These are phyloP conservation scores for Knufia fluminis DNA, from an alignment of 2,329 filamentous ascomycete species.

Conservation along the genomic window DNA sequence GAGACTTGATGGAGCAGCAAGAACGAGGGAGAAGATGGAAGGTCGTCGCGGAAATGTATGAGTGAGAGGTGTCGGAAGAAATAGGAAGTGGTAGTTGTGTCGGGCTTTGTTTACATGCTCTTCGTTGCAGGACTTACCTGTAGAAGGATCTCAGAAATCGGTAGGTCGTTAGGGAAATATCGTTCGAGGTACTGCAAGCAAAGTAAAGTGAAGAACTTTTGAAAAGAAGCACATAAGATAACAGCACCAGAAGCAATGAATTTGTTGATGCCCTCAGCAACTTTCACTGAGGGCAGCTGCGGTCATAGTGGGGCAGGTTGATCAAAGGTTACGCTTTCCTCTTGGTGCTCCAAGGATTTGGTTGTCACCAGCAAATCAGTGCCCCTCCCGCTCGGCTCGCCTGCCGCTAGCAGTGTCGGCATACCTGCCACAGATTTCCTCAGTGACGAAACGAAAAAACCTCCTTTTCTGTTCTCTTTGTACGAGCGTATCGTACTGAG, in stretches of 20 bases:
- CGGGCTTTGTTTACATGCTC: neutral
- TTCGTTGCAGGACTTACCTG: neutral
- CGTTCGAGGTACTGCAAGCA: neutral
- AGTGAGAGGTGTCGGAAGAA: slow-evolving; percentile 13
- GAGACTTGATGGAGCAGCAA: neutral
- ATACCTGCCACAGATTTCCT: no score
- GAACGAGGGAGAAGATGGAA: no score
- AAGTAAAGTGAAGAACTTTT: neutral
- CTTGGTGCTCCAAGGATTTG: no score
- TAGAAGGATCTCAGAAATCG: neutral
- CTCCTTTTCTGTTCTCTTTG: no score
- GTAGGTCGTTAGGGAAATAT: neutral
- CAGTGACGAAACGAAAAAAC: no score
- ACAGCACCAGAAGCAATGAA: neutral
- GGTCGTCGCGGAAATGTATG: slow-evolving; percentile 22
- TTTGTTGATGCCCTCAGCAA: slow-evolving; percentile 1
- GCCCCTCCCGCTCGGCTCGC: no score
- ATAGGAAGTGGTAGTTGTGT: neutral
- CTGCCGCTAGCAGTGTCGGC: no score
- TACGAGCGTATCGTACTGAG: no score
- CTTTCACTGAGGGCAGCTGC: neutral
- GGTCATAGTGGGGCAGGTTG: neutral
- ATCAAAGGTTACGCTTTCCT: neutral
- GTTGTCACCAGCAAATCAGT: no score
- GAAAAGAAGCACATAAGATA: neutral